Evolutionary conservation across 1,284 basidiomycete genomes (phyloP), one percentile per base, ranked within the genome.

Genomic region (Pseudozyma sp.): DNA sequence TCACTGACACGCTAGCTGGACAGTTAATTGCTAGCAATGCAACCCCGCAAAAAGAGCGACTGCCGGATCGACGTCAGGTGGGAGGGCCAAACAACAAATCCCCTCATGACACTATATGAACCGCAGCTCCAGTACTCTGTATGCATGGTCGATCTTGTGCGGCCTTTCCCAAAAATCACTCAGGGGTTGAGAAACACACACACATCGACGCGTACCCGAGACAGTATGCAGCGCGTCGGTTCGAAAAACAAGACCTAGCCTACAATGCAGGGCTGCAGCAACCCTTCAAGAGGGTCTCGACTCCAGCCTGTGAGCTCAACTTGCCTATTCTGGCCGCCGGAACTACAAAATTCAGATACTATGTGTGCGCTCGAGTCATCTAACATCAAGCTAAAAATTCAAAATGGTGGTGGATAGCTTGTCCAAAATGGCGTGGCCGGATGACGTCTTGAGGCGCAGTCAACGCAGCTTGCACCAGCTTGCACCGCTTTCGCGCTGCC

Each of bases 81-180:
- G 24, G 24, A 24, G 24, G 10, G 35, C 4, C 35, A 24, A 45
- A 55, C 35, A 46, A 56, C 45, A 56, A n/a, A 35, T 7, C 29
- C 40, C 33, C 29, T 17, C 54, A 14, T 42, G 40, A 24, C 50
- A 34, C 24, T 24, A 24, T 24, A 24, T 24, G 24, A 24, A 24
- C 2, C 24, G 24, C 24, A 24, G 24, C 24, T 24, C 24, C 24
- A 24, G 24, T 39, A 11, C 13, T 14, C 42, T 31, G 14, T 54
- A 40, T 56, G 54, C 54, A 56, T 16, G 14, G 54, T 56, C 54
- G 54, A 56, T 56, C 54, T 42, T 56, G 40, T 16, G 14, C 35
- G 34, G 33, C 44, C 14, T 29, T 8, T 14, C 14, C 9, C 35
- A 10, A 10, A 8, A 10, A 8, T 37, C 11, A n/a, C n/a, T 42